Percentiles rank a stretch among this genome's conserved stretches.
These are phyloP conservation scores for Mycena olivaceomarginata DNA, from an alignment of 768 basidiomycete species.

Conservation along the genomic window DNA sequence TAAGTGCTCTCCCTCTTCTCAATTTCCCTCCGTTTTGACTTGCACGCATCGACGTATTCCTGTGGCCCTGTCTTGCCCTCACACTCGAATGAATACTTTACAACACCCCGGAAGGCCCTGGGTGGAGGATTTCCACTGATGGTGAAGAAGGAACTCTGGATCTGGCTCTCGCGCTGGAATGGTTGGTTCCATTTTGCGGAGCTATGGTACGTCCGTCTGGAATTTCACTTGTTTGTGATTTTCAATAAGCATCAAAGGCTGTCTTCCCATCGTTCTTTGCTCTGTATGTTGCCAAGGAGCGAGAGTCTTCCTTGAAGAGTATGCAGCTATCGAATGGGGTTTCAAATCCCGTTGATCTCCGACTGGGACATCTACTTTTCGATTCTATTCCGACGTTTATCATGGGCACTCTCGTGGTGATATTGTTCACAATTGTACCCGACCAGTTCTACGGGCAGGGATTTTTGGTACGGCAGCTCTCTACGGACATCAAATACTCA, in stretches of 20 bases:
- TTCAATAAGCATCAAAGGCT: too few species aligned
- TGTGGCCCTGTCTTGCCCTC: constrained; percentile 83
- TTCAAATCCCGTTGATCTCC: constrained; percentile 80
- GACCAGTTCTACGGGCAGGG: constrained; percentile 83
- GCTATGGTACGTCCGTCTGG: too few species aligned
- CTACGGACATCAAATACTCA: too few species aligned
- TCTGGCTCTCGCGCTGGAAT: constrained; percentile 67
- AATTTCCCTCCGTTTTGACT: background rate
- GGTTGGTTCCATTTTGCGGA: too few species aligned
- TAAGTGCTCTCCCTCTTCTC: constrained; percentile 55
- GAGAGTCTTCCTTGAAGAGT: constrained; percentile 80
- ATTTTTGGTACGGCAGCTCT: constrained; percentile 65
- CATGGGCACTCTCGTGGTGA: constrained; percentile 76
- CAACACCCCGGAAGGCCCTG: constrained; percentile 56
- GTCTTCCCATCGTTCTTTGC: too few species aligned
- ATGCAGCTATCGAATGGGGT: constrained; percentile 90
- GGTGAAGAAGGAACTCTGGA: constrained; percentile 32
- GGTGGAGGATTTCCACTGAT: constrained; percentile 50
- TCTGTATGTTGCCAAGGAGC: too few species aligned
- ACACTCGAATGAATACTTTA: constrained; percentile 77
- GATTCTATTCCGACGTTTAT: constrained; percentile 77
- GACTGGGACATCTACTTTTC: constrained; percentile 88
- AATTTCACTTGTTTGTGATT: too few species aligned
- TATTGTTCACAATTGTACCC: constrained; percentile 74
- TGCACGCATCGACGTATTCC: constrained; percentile 72